These are phyloP conservation scores for Zygoascus tannicola DNA, from an alignment of 805 yeast species.

Conservation along the genomic window DNA sequence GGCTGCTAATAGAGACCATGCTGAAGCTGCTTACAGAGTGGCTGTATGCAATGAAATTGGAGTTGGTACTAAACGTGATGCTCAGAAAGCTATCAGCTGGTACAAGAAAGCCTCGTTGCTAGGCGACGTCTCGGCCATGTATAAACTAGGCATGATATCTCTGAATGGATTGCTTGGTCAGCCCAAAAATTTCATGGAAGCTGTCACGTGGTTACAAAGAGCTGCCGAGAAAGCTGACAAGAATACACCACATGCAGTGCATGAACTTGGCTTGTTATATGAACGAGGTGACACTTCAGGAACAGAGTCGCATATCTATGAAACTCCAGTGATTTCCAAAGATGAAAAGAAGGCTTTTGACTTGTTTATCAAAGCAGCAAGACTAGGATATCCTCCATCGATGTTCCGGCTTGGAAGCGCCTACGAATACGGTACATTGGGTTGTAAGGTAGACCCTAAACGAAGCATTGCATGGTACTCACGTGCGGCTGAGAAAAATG, in stretches of 20 bases:
- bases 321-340: constrained; percentile 16
- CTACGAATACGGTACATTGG: constrained; percentile 59
- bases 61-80: constrained; percentile 40
- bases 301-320: constrained; percentile 10
- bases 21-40: constrained; percentile 55
- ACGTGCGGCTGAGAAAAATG: constrained; percentile 54
- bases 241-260: constrained; percentile 47
- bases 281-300: constrained; percentile 35
- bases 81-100: constrained; percentile 41
- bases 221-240: constrained; percentile 38
- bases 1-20: constrained; percentile 50
- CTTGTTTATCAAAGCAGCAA: constrained; percentile 51
- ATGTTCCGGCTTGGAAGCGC: constrained; percentile 64
- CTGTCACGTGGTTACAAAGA: constrained; percentile 43
- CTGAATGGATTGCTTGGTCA: constrained; percentile 40
- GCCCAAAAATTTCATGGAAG: constrained; percentile 33
- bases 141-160: constrained; percentile 59
- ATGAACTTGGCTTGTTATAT: constrained; percentile 47
- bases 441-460: constrained; percentile 42
- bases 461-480: constrained; percentile 68
- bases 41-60: constrained; percentile 68
- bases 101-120: constrained; percentile 53
- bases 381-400: constrained; percentile 51
- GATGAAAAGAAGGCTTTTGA: constrained; percentile 37
- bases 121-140: constrained; percentile 60